Conservation (phyloP, 1,284 basidiomycete species). For the Trichosporon sp. region DNA sequence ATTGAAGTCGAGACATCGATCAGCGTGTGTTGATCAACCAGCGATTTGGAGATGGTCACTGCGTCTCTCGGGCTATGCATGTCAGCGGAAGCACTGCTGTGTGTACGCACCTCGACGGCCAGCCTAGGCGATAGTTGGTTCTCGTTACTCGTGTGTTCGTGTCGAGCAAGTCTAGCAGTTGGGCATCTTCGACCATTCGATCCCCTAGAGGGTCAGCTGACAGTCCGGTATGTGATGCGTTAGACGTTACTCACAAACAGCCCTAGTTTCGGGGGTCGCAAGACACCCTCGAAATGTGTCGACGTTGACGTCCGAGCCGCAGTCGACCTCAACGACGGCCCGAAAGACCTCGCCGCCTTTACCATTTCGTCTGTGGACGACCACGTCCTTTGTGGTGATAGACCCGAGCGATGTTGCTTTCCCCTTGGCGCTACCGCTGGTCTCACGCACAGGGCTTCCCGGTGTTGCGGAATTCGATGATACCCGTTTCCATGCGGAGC, state of each 20-base stretch:
- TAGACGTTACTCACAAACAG: slow-evolving; percentile 62
- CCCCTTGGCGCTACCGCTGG: slow-evolving; percentile 31
- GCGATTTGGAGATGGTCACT: slow-evolving; percentile 85
- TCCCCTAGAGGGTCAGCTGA: slow-evolving; percentile 64
- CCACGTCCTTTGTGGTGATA: slow-evolving; percentile 53
- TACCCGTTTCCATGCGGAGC: slow-evolving; percentile 57
- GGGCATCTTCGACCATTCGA: slow-evolving; percentile 81
- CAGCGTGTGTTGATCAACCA: slow-evolving; percentile 76
- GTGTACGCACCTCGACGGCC: slow-evolving; percentile 79
- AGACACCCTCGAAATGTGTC: slow-evolving; percentile 82
- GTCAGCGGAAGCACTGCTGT: slow-evolving; percentile 32
- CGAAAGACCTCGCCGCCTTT: slow-evolving; percentile 76
- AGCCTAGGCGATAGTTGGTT: slow-evolving; percentile 88
- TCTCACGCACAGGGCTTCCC: slow-evolving; percentile 34
- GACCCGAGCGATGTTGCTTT: slow-evolving; percentile 41
- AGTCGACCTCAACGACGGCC: slow-evolving; percentile 76
- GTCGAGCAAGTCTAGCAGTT: slow-evolving; percentile 83
- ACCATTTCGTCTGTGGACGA: slow-evolving; percentile 56
- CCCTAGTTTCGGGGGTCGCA: slow-evolving; percentile 78
- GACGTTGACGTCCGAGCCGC: slow-evolving; percentile 66
- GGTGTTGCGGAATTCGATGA: slow-evolving; percentile 41
- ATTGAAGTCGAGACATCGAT: slow-evolving; percentile 95
- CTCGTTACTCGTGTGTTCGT: slow-evolving; percentile 79
- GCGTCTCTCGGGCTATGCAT: slow-evolving; percentile 76
- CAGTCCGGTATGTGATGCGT: background rate